Percentiles rank a stretch among this genome's conserved stretches.
These are phyloP conservation scores for Brettanomyces anomalus DNA, from an alignment of 805 yeast genomes.

Conservation along the genomic window DNA sequence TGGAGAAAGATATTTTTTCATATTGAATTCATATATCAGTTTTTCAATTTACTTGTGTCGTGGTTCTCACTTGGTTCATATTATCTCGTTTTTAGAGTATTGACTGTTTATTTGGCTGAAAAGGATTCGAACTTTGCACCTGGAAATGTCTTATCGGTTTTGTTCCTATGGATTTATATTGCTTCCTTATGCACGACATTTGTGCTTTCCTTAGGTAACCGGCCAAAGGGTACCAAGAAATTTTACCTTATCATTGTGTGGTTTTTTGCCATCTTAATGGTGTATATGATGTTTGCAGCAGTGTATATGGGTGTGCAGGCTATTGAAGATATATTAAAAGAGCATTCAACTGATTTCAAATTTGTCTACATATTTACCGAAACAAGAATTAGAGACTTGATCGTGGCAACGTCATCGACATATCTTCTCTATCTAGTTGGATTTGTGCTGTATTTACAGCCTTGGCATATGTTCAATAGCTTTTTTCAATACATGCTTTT, in stretches of 20 bases:
- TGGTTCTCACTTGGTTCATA: conserved; percentile 93
- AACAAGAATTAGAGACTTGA: conserved; percentile 72
- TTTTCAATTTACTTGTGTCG: conserved; percentile 65
- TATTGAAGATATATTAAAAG: conserved; percentile 31
- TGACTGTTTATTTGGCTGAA: conserved; percentile 70
- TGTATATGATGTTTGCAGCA: conserved; percentile 82
- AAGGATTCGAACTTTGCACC: conserved; percentile 52
- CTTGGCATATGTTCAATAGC: conserved; percentile 87
- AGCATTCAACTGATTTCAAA: conserved; percentile 31
- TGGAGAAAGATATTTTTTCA: conserved; percentile 62
- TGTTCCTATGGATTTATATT: conserved; percentile 78
- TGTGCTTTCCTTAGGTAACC: conserved; percentile 85
- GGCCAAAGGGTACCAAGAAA: conserved; percentile 81
- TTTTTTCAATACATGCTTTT: conserved; percentile 75
- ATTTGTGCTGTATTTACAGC: conserved; percentile 77
- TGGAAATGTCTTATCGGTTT: conserved; percentile 69
- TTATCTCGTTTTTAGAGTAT: conserved; percentile 80
- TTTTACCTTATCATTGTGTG: conserved; percentile 68
- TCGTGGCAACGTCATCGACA: conserved; percentile 80
- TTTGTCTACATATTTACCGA: conserved; percentile 47
- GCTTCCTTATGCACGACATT: conserved; percentile 77
- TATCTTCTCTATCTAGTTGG: conserved; percentile 73
- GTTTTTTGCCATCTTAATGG: conserved; percentile 83
- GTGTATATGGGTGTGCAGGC: conserved; percentile 65
- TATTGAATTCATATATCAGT: conserved; percentile 73